Percentiles rank a stretch among this genome's conserved stretches.
Evolutionary conservation across 345 rosid species (phyloP).

Genomic region (Raphanus raphanistrum): DNA sequence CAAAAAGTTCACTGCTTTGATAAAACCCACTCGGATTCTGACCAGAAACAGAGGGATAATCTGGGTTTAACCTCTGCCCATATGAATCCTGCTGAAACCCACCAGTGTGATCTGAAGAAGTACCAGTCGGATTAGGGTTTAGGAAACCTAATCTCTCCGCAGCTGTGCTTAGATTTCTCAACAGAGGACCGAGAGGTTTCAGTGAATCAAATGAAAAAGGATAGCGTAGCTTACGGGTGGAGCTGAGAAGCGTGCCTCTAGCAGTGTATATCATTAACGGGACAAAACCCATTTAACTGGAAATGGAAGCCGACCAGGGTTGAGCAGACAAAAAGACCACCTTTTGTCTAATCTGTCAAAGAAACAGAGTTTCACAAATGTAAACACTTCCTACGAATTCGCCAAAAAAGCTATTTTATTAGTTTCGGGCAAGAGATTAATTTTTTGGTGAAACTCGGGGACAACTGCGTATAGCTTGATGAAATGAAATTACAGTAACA

Average conservation of each 20-base stretch:
- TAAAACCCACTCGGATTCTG: neutral
- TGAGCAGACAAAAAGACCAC: neutral
- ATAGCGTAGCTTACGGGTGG: constrained; percentile 40
- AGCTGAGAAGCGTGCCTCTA: constrained; percentile 30
- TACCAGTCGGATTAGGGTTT: constrained; percentile 15
- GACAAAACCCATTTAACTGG: neutral
- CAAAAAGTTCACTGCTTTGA: neutral
- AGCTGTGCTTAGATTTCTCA: constrained; percentile 47
- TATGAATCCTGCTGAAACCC: constrained; percentile 20
- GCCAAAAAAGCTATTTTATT: neutral
- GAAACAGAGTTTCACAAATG: neutral
- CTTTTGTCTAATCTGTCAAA: neutral
- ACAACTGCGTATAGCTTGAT: neutral
- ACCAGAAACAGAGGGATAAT: neutral
- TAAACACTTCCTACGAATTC: neutral
- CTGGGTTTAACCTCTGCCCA: constrained; percentile 9
- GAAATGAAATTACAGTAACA: neutral
- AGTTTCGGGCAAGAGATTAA: neutral
- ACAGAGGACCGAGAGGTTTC: constrained; percentile 26
- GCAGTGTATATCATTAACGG: constrained; percentile 41
- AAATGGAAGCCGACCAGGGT: neutral
- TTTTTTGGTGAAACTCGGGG: neutral
- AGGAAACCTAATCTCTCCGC: constrained; percentile 44
- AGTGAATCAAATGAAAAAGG: constrained; percentile 33
- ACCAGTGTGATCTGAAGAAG: constrained; percentile 19